These are phyloP conservation scores for Penicillium steckii DNA, from an alignment of 495 filamentous ascomycete species.

Conservation along the genomic window DNA sequence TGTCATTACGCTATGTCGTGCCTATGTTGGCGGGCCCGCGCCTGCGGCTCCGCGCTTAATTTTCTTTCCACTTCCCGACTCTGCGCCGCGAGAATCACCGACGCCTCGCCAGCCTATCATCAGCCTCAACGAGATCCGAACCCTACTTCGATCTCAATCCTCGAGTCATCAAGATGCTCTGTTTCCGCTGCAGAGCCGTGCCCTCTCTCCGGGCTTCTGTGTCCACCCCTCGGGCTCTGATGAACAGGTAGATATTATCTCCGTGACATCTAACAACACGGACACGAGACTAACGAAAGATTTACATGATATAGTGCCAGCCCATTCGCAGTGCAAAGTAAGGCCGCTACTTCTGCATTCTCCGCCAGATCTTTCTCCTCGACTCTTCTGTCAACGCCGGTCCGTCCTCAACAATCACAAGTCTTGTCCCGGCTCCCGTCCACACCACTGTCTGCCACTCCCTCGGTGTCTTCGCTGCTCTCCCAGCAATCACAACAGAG, in stretches of 20 bases:
- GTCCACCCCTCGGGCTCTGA: slow-evolving; percentile 15
- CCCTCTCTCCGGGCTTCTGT: slow-evolving; percentile 23
- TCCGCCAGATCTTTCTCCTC: slow-evolving; percentile 26
- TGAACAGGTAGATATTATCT: slow-evolving; percentile 24
- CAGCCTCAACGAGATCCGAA: slow-evolving; percentile 7
- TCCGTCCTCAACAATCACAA: slow-evolving; percentile 25
- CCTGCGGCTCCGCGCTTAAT: slow-evolving; percentile 40
- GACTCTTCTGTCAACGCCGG: slow-evolving; percentile 29
- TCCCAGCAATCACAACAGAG: slow-evolving; percentile 25
- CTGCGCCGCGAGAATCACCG: slow-evolving; percentile 20
- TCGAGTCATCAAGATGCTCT: slow-evolving; percentile 29
- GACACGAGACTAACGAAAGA: slow-evolving; percentile 3
- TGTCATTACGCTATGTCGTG: neutral
- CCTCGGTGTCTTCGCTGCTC: slow-evolving; percentile 25
- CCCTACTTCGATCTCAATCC: slow-evolving; percentile 1
- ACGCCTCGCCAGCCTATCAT: slow-evolving; percentile 7
- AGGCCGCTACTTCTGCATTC: slow-evolving; percentile 11
- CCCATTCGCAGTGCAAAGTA: slow-evolving; percentile 20
- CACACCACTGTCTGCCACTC: slow-evolving; percentile 17
- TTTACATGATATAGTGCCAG: slow-evolving; percentile 8
- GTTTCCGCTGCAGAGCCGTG: slow-evolving; percentile 32
- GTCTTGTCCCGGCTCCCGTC: slow-evolving; percentile 18
- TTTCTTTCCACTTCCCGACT: slow-evolving; percentile 34
- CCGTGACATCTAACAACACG: slow-evolving; percentile 1
- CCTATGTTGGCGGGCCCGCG: slow-evolving; percentile 30